Evolutionary conservation across 108 stramenopile species (phyloP).

Genomic region (Chaetoceros muelleri): DNA sequence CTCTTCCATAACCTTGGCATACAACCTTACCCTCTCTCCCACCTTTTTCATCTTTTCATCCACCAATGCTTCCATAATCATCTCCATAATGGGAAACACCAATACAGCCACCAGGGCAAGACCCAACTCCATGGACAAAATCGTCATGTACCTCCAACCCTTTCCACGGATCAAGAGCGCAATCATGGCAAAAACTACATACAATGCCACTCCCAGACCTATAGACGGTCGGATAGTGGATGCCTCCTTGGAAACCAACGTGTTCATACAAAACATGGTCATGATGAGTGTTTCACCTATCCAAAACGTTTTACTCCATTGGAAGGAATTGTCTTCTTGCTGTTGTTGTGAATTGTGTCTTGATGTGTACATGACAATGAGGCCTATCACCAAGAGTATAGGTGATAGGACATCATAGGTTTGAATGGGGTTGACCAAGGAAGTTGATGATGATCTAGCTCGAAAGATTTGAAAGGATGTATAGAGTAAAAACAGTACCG

Average conservation of each 20-base stretch:
- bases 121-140: slow-evolving; percentile 45
- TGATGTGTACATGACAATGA: slow-evolving; percentile 58
- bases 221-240: not conserved
- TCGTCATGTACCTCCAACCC: slow-evolving; percentile 62
- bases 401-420: slow-evolving; percentile 39
- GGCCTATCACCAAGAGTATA: slow-evolving; percentile 45
- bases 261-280: slow-evolving; percentile 68
- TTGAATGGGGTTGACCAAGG: not conserved
- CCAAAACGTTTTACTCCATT: slow-evolving; percentile 46
- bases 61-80: slow-evolving; percentile 71
- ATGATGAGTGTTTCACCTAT: slow-evolving; percentile 69
- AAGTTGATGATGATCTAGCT: not conserved
- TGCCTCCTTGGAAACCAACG: slow-evolving; percentile 8
- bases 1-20: slow-evolving; percentile 53
- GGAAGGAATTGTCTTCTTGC: not conserved
- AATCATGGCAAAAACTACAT: slow-evolving; percentile 25
- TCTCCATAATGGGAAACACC: slow-evolving; percentile 81
- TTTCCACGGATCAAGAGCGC: slow-evolving; percentile 60
- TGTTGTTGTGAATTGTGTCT: not conserved
- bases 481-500: not conserved
- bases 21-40: slow-evolving; percentile 68
- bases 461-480: not conserved
- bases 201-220: slow-evolving; percentile 8
- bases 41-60: slow-evolving; percentile 78
- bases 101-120: slow-evolving; percentile 56